Evolutionary conservation across 2,329 filamentous ascomycete genomes (phyloP), one percentile per base, ranked within the genome.

Genomic region (Periconia sp.): DNA sequence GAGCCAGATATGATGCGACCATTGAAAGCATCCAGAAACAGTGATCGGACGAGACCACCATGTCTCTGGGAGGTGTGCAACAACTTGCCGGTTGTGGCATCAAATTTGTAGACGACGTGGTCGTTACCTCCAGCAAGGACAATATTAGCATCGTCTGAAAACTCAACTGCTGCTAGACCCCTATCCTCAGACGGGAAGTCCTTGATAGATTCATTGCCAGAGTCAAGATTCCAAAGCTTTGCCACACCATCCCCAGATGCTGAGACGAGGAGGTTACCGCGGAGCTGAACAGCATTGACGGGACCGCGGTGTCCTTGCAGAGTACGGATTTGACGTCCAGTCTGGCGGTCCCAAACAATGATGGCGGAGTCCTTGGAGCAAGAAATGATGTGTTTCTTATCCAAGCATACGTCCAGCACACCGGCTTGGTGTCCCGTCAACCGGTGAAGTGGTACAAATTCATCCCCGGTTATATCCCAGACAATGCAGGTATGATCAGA

Each of bases 311-410:
- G 94, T 8, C 93, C 94, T 35, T 85, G 83, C 46, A 99, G 83
- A 65, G 90, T 89, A 66, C 90, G 90, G 45, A 96, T 75, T 45
- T 95, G 80, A 10, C 79, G 77, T 35, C 91, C 90, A 0, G 90
- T 94, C 51, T 84, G 77, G 44, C 94, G 90, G 68, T 96, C 90
- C 93, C 93, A 97, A 20, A 99, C 87, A 69, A 92, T 95, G 69
- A 99, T 96, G 58, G 84, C 92, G 41, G 88, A 86, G 75, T 99
- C 94, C 76, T 99, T 99, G 71, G 91, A 96, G 79, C 94, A 99
- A 6, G 93, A 97, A 47, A 97, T 89, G 65, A 99, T 97, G 75
- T 96, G 89, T 64, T 88, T 87, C 59, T 91, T 85, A 71, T 99
- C 92, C 60, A 99, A 93, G 60, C 91, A 93, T 10, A 99, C 86